Evolutionary conservation across 495 filamentous ascomycete genomes (phyloP).

Genomic region (Talaromyces stipitatus): DNA sequence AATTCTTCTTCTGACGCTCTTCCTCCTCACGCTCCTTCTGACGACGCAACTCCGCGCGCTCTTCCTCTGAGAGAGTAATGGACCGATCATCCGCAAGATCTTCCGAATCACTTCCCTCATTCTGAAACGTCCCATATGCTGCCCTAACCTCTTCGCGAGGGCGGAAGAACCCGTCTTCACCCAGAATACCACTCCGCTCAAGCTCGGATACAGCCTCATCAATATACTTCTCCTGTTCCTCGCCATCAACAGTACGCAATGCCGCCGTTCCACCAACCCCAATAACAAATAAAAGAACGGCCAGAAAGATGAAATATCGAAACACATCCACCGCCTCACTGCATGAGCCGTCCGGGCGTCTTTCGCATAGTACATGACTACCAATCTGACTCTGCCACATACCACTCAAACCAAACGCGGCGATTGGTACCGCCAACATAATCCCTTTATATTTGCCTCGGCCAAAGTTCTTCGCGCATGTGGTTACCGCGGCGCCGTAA

Average conservation of each 20-base stretch:
- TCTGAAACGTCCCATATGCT: slow-evolving; percentile 49
- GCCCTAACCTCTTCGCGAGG: slow-evolving; percentile 25
- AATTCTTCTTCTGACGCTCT: slow-evolving; percentile 68
- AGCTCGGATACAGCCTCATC: slow-evolving; percentile 81
- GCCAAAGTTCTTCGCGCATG: slow-evolving; percentile 96
- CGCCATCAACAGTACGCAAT: slow-evolving; percentile 59
- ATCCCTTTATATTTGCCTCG: slow-evolving; percentile 79
- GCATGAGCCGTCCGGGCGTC: slow-evolving; percentile 46
- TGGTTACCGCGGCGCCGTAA: slow-evolving; percentile 83
- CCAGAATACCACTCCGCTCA: slow-evolving; percentile 76
- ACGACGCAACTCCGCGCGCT: slow-evolving; percentile 32
- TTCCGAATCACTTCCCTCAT: slow-evolving; percentile 8
- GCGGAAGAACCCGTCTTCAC: slow-evolving; percentile 58
- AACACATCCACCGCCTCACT: slow-evolving; percentile 77
- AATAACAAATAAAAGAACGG: slow-evolving; percentile 53
- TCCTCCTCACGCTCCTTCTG: slow-evolving; percentile 53
- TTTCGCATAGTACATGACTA: slow-evolving; percentile 66
- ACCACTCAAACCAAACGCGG: slow-evolving; percentile 82
- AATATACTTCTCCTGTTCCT: slow-evolving; percentile 58
- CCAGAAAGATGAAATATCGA: slow-evolving; percentile 77
- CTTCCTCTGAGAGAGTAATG: slow-evolving; percentile 34
- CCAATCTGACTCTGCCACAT: slow-evolving; percentile 94
- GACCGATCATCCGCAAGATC: slow-evolving; percentile 14
- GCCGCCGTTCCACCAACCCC: slow-evolving; percentile 69
- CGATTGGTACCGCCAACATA: slow-evolving; percentile 85